phyloP scores from a whole-genome alignment of 805 yeast genomes.

The Cyberlindnera euphorbiiphila region DNA sequence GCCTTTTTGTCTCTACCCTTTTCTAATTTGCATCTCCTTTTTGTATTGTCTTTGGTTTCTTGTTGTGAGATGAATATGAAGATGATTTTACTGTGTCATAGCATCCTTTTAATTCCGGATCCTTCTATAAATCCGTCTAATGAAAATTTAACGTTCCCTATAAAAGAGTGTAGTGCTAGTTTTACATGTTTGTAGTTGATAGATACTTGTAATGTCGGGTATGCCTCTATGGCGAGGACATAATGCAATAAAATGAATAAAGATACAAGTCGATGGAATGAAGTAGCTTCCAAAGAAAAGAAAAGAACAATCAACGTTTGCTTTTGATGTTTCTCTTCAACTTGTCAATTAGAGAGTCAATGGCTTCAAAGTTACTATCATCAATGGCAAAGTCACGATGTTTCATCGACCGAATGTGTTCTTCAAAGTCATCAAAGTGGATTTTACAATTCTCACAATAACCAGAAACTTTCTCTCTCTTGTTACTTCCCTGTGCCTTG shows the following conservation, averaged over 20 bases:
- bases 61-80: too few relatives aligned
- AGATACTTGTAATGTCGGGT: too few relatives aligned
- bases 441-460: slow-evolving; percentile 93
- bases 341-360: slow-evolving; percentile 65
- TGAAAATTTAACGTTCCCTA: too few relatives aligned
- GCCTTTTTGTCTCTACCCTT: too few relatives aligned
- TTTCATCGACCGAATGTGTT: slow-evolving; percentile 62
- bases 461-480: slow-evolving; percentile 46
- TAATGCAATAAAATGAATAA: not conserved
- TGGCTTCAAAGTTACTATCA: slow-evolving; percentile 65
- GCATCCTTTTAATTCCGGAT: too few relatives aligned
- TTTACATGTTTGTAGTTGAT: too few relatives aligned
- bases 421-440: slow-evolving; percentile 74
- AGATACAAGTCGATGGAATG: not conserved
- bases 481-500: not conserved
- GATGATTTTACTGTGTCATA: too few relatives aligned
- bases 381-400: slow-evolving; percentile 79
- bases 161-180: too few relatives aligned
- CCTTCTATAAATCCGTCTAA: too few relatives aligned
- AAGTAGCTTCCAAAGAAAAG: not conserved
- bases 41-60: not conserved
- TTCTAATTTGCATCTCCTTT: not conserved
- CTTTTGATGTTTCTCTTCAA: slow-evolving; percentile 19
- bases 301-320: slow-evolving; percentile 14
- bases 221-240: too few relatives aligned